Conservation (phyloP, 1,284 basidiomycete species). For the Taiwanofungus camphoratus region DNA sequence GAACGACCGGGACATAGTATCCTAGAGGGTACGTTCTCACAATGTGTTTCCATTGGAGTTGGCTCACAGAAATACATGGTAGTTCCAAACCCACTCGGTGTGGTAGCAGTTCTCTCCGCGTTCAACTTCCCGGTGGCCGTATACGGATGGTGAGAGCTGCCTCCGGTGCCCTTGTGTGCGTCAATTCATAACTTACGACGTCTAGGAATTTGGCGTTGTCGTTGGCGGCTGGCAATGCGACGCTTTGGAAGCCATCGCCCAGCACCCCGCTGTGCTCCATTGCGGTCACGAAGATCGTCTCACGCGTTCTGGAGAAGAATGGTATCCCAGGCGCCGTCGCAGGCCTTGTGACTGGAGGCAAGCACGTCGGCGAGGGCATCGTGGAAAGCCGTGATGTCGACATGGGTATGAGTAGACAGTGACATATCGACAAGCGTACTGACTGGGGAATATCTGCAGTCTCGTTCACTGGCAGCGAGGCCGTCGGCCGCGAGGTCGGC, state of each 20-base stretch:
- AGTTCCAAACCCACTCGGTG: constrained; percentile 91
- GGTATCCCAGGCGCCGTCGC: constrained; percentile 80
- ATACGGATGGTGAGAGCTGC: constrained; percentile 67
- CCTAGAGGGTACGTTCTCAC: constrained; percentile 58
- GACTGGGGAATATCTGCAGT: constrained; percentile 37
- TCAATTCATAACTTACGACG: constrained; percentile 7
- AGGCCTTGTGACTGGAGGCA: constrained; percentile 78
- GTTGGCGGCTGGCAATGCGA: constrained; percentile 87
- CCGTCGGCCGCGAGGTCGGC: constrained; percentile 80
- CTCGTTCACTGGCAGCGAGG: constrained; percentile 92
- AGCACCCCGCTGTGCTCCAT: constrained; percentile 86
- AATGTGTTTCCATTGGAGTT: background rate
- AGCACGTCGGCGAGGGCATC: constrained; percentile 74
- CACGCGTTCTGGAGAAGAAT: constrained; percentile 77
- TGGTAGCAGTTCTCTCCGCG: constrained; percentile 86
- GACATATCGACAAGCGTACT: background rate
- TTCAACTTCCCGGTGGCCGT: constrained; percentile 95
- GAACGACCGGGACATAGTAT: constrained; percentile 90
- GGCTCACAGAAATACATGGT: background rate
- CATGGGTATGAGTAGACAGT: constrained; percentile 68
- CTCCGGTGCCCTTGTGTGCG: background rate
- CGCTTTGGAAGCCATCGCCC: constrained; percentile 93
- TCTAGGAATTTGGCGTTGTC: constrained; percentile 86
- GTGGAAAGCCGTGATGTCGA: constrained; percentile 72
- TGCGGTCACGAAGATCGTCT: constrained; percentile 82